These are phyloP conservation scores for Nakazawaea wyomingensis DNA, from an alignment of 805 yeast species.

Conservation along the genomic window DNA sequence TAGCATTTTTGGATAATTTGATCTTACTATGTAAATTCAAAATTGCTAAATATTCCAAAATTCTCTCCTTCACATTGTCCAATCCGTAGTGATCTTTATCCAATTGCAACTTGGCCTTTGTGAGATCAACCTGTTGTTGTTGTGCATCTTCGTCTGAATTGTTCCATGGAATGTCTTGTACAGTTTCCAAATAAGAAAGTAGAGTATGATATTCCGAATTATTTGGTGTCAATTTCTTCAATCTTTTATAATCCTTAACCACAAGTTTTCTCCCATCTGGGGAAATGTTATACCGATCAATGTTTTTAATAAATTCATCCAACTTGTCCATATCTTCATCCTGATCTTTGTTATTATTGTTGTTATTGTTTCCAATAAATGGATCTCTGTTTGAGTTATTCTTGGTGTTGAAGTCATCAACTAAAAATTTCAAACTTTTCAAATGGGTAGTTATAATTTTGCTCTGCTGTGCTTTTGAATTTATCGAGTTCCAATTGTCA, in stretches of 20 bases:
- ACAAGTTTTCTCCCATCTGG: slow-evolving; percentile 38
- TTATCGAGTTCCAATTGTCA: slow-evolving; percentile 25
- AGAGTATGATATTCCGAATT: slow-evolving; percentile 62
- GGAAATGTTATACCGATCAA: slow-evolving; percentile 29
- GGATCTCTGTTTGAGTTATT: too few relatives aligned
- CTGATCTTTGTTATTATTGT: slow-evolving; percentile 32
- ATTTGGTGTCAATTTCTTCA: slow-evolving; percentile 49
- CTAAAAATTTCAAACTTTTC: slow-evolving; percentile 21
- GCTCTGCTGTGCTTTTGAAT: slow-evolving; percentile 21
- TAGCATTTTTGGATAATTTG: slow-evolving; percentile 11
- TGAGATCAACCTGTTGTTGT: slow-evolving; percentile 44
- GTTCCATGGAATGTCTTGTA: slow-evolving; percentile 61
- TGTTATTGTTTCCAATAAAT: slow-evolving; percentile 4
- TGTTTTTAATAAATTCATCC: slow-evolving; percentile 24
- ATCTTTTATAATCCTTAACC: slow-evolving; percentile 47
- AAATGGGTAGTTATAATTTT: slow-evolving; percentile 25
- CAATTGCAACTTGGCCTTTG: slow-evolving; percentile 47
- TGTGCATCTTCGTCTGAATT: slow-evolving; percentile 23
- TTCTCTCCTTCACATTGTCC: slow-evolving; percentile 64
- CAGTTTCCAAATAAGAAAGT: slow-evolving; percentile 58
- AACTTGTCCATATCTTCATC: slow-evolving; percentile 34
- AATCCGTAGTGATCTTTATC: slow-evolving; percentile 80
- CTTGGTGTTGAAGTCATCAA: slow-evolving; percentile 16
- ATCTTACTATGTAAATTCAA: slow-evolving; percentile 45
- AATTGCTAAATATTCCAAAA: slow-evolving; percentile 77